A percentile compares a stretch with the other conserved stretches of the same genome.
Evolutionary conservation across 2,329 filamentous ascomycete species (phyloP).

Genomic region (Mariannaea sp.): DNA sequence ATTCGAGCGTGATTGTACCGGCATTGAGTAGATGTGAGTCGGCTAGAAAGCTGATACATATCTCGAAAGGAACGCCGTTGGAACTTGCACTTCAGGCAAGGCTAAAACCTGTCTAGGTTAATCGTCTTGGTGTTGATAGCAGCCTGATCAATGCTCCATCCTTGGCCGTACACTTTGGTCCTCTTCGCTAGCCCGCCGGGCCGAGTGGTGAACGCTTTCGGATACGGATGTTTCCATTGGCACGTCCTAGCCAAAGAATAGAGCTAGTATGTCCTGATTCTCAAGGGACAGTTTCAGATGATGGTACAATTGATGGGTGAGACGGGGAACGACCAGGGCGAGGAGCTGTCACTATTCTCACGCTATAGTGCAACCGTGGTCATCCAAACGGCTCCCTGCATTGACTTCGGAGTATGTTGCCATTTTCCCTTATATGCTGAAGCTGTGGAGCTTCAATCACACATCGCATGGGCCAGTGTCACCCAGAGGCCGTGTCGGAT

Average conservation of each 20-base stretch:
- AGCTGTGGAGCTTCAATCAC: constrained; percentile 17
- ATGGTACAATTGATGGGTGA: constrained; percentile 38
- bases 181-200: constrained; percentile 28
- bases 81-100: constrained; percentile 7
- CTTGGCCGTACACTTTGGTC: constrained; percentile 25
- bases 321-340: constrained; percentile 37
- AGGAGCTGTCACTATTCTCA: constrained; percentile 33
- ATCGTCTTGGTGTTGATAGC: constrained; percentile 13
- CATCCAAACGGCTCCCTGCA: constrained; percentile 37
- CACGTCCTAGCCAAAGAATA: constrained; percentile 9
- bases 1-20: not conserved
- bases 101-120: constrained; percentile 22
- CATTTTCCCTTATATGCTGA: constrained; percentile 24
- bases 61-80: constrained; percentile 28
- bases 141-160: constrained; percentile 17
- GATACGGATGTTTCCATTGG: constrained; percentile 22
- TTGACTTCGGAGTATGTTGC: constrained; percentile 35
- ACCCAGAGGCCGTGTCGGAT: constrained; percentile 22
- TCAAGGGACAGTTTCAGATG: constrained; percentile 38
- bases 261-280: constrained; percentile 16
- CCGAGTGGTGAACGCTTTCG: constrained; percentile 31
- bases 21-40: constrained; percentile 13
- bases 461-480: constrained; percentile 27
- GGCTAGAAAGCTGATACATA: constrained; percentile 13
- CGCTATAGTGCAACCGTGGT: constrained; percentile 27